Evolutionary conservation across 1,284 basidiomycete genomes (phyloP).

Genomic region (Testicularia cyperi): DNA sequence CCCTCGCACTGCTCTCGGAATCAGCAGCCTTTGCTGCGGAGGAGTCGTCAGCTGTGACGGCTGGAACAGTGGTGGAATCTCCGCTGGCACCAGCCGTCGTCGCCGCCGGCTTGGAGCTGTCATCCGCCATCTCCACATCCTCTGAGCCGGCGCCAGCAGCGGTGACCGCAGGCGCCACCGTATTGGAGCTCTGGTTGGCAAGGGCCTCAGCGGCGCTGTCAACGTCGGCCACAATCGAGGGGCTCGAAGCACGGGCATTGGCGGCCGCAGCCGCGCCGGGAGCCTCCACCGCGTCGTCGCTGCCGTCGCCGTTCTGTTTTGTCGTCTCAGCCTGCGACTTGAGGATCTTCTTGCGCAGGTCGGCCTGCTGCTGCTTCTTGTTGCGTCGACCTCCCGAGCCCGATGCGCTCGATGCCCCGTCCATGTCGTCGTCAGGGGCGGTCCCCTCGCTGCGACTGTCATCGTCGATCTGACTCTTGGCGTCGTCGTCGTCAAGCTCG

Average conservation of each 20-base stretch:
- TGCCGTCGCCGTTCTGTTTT: constrained; percentile 33
- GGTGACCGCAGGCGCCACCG: constrained; percentile 22
- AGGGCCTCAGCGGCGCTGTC: constrained; percentile 31
- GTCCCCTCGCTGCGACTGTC: constrained; percentile 26
- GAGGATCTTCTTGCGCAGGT: constrained; percentile 44
- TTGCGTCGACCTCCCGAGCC: constrained; percentile 16
- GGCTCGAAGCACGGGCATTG: constrained; percentile 26
- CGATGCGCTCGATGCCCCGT: constrained; percentile 28
- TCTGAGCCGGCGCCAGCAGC: too few relatives aligned
- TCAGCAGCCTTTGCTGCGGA: too few relatives aligned
- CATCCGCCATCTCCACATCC: constrained; percentile 46
- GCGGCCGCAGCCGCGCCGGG: constrained; percentile 26
- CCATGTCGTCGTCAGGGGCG: constrained; percentile 36
- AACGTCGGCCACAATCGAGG: constrained; percentile 32
- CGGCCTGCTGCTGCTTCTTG: constrained; percentile 33
- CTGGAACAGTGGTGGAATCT: too few relatives aligned
- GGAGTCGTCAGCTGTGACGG: too few relatives aligned
- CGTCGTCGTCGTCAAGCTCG: constrained; percentile 57
- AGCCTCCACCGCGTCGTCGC: constrained; percentile 22
- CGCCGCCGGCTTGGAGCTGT: constrained; percentile 23
- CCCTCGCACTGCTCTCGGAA: too few relatives aligned
- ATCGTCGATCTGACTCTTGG: constrained; percentile 14
- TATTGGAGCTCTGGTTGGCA: constrained; percentile 35
- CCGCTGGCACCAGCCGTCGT: too few relatives aligned
- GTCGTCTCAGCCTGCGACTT: constrained; percentile 43